Evolutionary conservation across 192 early-diverging fungal species (phyloP).

Genomic region (Paraglomus occultum): DNA sequence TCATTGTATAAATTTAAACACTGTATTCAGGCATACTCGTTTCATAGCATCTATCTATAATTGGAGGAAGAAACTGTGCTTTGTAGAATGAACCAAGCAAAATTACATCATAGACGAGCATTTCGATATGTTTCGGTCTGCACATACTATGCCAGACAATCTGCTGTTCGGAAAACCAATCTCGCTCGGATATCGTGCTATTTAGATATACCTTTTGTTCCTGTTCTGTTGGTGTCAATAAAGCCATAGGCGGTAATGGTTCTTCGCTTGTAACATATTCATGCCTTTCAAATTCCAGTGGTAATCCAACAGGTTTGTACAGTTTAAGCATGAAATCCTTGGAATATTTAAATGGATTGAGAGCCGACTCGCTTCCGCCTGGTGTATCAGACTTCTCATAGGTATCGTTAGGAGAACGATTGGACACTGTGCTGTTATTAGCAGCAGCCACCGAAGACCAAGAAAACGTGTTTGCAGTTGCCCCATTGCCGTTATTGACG

Average conservation of each 20-base stretch:
- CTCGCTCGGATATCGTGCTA: neutral
- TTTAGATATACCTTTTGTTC: constrained; percentile 59
- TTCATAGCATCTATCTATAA: too few relatives aligned
- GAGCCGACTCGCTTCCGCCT: constrained; percentile 26
- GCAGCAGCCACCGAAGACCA: constrained; percentile 31
- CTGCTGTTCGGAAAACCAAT: too few relatives aligned
- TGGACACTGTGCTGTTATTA: constrained; percentile 19
- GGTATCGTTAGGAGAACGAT: constrained; percentile 27
- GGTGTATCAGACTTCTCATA: constrained; percentile 27
- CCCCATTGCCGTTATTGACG: neutral
- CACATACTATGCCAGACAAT: constrained; percentile 2
- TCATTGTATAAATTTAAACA: too few relatives aligned
- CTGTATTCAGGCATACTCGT: too few relatives aligned
- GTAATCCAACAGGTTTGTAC: constrained; percentile 57
- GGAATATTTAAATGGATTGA: constrained; percentile 65
- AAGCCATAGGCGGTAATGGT: constrained; percentile 57
- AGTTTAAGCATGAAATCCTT: constrained; percentile 73
- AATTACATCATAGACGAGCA: too few relatives aligned
- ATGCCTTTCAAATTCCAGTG: constrained; percentile 62
- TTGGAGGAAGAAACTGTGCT: too few relatives aligned
- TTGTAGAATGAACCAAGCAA: too few relatives aligned
- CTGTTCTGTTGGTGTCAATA: constrained; percentile 52
- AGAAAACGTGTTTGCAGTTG: constrained; percentile 29
- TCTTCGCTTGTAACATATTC: constrained; percentile 65
- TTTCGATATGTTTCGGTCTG: neutral